Conservation (phyloP, 192 early-diverging fungal genomes). For the Entrophospora sp. region DNA sequence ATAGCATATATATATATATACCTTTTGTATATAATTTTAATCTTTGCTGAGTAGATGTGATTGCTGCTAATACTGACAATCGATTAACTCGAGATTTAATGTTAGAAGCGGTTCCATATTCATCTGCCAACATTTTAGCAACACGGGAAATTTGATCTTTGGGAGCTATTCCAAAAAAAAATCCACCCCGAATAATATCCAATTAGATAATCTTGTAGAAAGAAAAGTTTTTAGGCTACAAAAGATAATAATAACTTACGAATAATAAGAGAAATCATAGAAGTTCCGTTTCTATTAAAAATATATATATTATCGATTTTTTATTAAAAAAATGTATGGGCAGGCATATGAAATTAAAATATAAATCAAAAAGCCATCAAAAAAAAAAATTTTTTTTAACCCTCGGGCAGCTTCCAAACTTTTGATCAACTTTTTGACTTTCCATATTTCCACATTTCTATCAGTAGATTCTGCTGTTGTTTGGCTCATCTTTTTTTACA, state of each 20-base stretch:
- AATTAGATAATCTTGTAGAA: background rate
- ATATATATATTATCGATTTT: no score
- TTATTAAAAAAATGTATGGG: background rate
- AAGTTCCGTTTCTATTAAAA: slow-evolving; percentile 79
- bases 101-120: slow-evolving; percentile 99
- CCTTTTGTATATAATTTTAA: slow-evolving; percentile 87
- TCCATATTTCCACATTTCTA: slow-evolving; percentile 93
- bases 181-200: background rate
- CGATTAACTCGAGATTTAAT: slow-evolving; percentile 99
- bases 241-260: slow-evolving; percentile 39
- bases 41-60: slow-evolving; percentile 93
- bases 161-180: no score
- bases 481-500: no score
- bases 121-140: slow-evolving; percentile 90
- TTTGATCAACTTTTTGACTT: slow-evolving; percentile 99
- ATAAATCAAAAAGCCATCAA: background rate
- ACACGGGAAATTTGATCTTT: slow-evolving; percentile 86
- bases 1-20: no score
- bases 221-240: background rate
- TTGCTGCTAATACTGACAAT: slow-evolving; percentile 92
- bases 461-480: slow-evolving; percentile 49
- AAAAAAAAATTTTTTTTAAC: slow-evolving; percentile 32
- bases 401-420: slow-evolving; percentile 86
- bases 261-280: slow-evolving; percentile 98
- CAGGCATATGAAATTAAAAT: background rate